phyloP scores from a whole-genome alignment of 208 protist genomes.

The Crithidia thermophila region DNA sequence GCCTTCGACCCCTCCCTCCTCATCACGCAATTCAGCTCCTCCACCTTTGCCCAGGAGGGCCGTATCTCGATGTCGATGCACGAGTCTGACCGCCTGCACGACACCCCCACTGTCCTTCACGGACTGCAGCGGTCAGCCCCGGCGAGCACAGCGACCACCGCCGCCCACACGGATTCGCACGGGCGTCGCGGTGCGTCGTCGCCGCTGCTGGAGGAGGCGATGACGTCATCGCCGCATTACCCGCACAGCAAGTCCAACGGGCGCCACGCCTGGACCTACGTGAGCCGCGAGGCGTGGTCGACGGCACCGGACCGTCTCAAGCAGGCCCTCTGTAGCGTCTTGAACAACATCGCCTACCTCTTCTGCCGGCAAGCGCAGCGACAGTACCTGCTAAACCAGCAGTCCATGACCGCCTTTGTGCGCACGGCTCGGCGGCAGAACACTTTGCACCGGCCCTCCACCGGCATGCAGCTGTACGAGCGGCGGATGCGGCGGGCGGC shows the following conservation, averaged over 20 bases:
- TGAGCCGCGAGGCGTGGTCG: constrained; percentile 1
- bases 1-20: constrained; percentile 6
- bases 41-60: constrained; percentile 4
- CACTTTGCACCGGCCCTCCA: constrained; percentile 13
- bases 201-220: not conserved
- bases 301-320: constrained; percentile 20
- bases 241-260: not conserved
- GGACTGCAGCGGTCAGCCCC: no score
- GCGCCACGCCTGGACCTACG: not conserved
- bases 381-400: constrained; percentile 25
- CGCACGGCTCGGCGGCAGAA: constrained; percentile 25
- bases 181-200: no score
- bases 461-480: constrained; percentile 29
- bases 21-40: not conserved
- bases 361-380: constrained; percentile 43
- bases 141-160: no score
- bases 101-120: no score
- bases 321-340: constrained; percentile 40
- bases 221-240: not conserved
- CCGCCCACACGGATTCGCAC: no score
- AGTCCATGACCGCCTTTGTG: constrained; percentile 26
- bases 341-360: constrained; percentile 51
- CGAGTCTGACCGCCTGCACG: not conserved
- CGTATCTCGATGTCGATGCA: not conserved
- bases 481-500: constrained; percentile 7